Evolutionary conservation across 352 stramenopile genomes (phyloP).

Genomic region (Phytophthora nicotianae): DNA sequence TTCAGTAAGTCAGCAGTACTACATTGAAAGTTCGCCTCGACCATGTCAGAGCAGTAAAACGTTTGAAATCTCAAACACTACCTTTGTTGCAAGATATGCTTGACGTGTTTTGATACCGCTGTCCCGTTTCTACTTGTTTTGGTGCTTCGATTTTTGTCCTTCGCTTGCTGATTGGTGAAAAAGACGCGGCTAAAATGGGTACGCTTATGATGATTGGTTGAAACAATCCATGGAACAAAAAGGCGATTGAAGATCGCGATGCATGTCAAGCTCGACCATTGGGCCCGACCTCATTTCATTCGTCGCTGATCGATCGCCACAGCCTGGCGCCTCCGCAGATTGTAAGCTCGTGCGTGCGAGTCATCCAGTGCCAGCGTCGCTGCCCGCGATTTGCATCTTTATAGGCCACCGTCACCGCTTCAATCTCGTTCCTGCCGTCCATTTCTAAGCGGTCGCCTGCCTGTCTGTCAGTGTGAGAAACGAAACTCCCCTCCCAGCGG

Average conservation of each 20-base stretch:
- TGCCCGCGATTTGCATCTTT: constrained; percentile 17
- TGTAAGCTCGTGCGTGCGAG: background rate
- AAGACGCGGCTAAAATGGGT: constrained; percentile 4
- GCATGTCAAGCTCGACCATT: background rate
- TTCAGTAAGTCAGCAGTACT: no score
- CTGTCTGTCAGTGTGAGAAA: constrained; percentile 26
- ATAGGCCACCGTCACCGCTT: constrained; percentile 2
- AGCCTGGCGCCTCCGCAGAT: background rate
- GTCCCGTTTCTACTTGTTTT: constrained; percentile 8
- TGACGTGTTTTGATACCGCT: background rate
- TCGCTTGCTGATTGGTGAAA: constrained; percentile 16
- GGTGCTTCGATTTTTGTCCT: constrained; percentile 17
- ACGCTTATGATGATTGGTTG: constrained; percentile 14
- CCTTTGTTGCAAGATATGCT: no score
- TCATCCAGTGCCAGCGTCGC: background rate
- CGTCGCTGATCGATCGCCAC: background rate
- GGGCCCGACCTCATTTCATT: constrained; percentile 1
- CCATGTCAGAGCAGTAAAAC: no score
- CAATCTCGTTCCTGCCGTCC: constrained; percentile 9
- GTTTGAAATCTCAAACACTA: no score
- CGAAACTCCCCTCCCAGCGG: constrained; percentile 28
- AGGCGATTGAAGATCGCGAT: constrained; percentile 37
- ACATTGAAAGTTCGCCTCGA: no score
- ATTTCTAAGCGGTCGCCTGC: constrained; percentile 23
- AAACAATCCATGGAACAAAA: constrained; percentile 34